Evolutionary conservation across 495 filamentous ascomycete genomes (phyloP).

Genomic region (Apodospora peruviana): DNA sequence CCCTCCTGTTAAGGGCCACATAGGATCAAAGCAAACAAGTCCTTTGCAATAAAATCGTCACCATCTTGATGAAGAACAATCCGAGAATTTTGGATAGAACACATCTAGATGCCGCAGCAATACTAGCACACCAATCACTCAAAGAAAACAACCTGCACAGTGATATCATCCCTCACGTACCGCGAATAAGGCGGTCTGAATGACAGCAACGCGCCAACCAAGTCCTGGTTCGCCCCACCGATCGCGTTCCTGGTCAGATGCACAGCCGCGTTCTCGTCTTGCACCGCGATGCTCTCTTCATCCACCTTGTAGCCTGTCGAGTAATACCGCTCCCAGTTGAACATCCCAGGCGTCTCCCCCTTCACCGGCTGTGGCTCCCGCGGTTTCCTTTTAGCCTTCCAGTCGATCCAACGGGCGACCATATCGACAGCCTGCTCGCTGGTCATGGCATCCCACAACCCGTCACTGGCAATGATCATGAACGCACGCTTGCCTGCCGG

Average conservation of each 20-base stretch:
- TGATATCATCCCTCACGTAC: conserved; percentile 51
- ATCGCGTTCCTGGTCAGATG: conserved; percentile 58
- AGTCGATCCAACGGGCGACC: conserved; percentile 51
- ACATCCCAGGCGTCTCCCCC: neutral
- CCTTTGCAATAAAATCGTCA: too few species aligned
- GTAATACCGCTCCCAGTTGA: conserved; percentile 5
- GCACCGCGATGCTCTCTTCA: conserved; percentile 24
- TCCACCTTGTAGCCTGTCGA: conserved; percentile 17
- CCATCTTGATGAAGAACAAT: too few species aligned
- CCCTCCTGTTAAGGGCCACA: too few species aligned
- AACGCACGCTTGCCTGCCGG: conserved; percentile 42
- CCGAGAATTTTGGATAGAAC: too few species aligned
- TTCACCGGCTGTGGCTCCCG: conserved; percentile 1
- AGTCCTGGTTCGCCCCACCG: conserved; percentile 52
- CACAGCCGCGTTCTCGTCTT: conserved; percentile 58
- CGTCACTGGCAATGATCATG: conserved; percentile 59
- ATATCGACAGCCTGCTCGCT: conserved; percentile 55
- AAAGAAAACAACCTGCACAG: conserved; percentile 62
- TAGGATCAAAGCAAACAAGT: too few species aligned
- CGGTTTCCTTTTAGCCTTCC: conserved; percentile 13
- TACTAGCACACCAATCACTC: too few species aligned
- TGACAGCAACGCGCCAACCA: conserved; percentile 49
- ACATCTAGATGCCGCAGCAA: too few species aligned
- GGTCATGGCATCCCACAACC: conserved; percentile 57
- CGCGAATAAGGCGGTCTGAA: conserved; percentile 44